These are phyloP conservation scores for Physcomitrellopsis africana DNA, from an alignment of 225 moss, liverwort and hornwort genomes.

Conservation along the genomic window DNA sequence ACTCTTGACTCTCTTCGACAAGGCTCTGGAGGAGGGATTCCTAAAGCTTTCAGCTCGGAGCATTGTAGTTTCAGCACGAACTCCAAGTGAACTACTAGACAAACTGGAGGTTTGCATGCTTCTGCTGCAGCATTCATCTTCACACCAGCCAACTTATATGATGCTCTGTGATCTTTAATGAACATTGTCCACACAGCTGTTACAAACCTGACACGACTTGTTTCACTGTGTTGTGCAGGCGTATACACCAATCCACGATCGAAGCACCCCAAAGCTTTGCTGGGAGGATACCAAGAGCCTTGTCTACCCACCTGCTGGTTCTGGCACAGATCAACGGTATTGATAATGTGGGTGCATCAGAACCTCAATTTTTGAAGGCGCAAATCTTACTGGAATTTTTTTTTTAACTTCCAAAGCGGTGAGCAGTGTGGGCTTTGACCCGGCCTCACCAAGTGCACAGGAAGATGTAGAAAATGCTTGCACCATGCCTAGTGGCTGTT, in stretches of 20 bases:
- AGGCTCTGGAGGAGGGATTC: slow-evolving; percentile 86
- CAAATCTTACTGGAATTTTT: neutral
- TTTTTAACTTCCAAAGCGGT: slow-evolving; percentile 25
- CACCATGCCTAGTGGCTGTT: slow-evolving; percentile 1
- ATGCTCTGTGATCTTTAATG: neutral
- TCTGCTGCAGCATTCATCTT: neutral
- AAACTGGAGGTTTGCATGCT: slow-evolving; percentile 69
- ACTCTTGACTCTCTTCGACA: slow-evolving; percentile 80
- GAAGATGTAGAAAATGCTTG: neutral
- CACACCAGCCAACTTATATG: neutral
- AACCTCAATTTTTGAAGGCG: neutral
- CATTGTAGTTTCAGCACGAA: slow-evolving; percentile 79
- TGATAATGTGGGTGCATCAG: neutral
- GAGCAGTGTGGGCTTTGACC: neutral
- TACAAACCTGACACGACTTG: too few relatives aligned
- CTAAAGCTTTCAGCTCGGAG: slow-evolving; percentile 62
- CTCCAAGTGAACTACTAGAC: slow-evolving; percentile 82
- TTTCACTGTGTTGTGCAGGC: slow-evolving; percentile 23
- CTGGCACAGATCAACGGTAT: neutral
- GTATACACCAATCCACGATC: slow-evolving; percentile 37
- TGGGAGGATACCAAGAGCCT: slow-evolving; percentile 44
- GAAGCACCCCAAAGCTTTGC: slow-evolving; percentile 35
- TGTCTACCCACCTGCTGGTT: slow-evolving; percentile 23
- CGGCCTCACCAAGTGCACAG: neutral
- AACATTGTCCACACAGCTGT: too few relatives aligned